Conservation (phyloP, 2,329 filamentous ascomycete species). For the Verticillium longisporum region DNA sequence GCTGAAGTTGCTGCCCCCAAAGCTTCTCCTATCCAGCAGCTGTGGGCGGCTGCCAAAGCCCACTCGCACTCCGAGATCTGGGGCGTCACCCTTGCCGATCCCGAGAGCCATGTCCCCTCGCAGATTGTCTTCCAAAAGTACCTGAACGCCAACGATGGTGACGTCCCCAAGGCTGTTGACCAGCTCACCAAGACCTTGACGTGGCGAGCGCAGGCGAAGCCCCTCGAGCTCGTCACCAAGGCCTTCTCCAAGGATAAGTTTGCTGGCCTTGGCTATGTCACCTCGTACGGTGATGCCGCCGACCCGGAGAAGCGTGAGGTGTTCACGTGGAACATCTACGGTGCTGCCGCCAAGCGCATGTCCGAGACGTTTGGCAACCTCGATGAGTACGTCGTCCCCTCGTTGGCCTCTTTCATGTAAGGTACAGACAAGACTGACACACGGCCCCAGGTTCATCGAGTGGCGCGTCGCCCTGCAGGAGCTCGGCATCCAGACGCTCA, state of each 20-base stretch:
- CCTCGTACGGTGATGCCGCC: slow-evolving; percentile 50
- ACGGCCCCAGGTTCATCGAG: slow-evolving; percentile 63
- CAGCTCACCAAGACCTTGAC: slow-evolving; percentile 75
- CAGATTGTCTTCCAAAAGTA: slow-evolving; percentile 89
- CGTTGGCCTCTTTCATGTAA: not conserved
- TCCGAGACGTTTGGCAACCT: slow-evolving; percentile 79
- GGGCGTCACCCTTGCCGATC: slow-evolving; percentile 62
- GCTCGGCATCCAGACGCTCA: slow-evolving; percentile 67
- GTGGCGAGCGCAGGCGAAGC: slow-evolving; percentile 76
- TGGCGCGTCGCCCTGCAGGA: slow-evolving; percentile 93
- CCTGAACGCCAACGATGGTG: slow-evolving; percentile 79
- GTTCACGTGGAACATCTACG: slow-evolving; percentile 92
- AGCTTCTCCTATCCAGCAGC: slow-evolving; percentile 47
- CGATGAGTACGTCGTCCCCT: slow-evolving; percentile 57
- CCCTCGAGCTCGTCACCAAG: slow-evolving; percentile 56
- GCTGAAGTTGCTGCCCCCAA: slow-evolving; percentile 28
- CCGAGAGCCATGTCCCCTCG: slow-evolving; percentile 59
- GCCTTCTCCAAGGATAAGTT: slow-evolving; percentile 67
- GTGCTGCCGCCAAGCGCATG: slow-evolving; percentile 71
- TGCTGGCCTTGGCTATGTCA: slow-evolving; percentile 72
- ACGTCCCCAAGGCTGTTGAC: slow-evolving; percentile 65
- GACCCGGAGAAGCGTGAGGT: slow-evolving; percentile 47
- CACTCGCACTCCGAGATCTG: slow-evolving; percentile 73
- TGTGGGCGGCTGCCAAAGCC: slow-evolving; percentile 47
- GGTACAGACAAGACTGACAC: not conserved